Evolutionary conservation across 768 basidiomycete species (phyloP), one percentile per base, ranked within the genome.

Genomic region (Cyathus striatus): DNA sequence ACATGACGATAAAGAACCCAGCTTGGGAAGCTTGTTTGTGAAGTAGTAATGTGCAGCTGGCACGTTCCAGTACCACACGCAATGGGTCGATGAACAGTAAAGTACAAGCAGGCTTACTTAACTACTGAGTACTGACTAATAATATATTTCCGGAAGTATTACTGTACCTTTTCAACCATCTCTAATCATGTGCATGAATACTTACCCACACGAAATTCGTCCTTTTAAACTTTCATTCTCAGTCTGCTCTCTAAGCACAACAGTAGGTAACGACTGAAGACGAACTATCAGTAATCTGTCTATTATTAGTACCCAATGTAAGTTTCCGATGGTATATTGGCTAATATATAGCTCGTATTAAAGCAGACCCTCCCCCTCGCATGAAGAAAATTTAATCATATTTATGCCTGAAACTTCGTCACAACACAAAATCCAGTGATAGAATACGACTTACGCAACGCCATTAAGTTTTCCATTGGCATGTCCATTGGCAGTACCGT

Each of bases 401-500:
- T n/a, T n/a, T n/a, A n/a, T n/a, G n/a, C n/a, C n/a, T n/a, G n/a
- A n/a, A n/a, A n/a, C n/a, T n/a, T 9, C 9, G 9, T 30, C n/a
- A 30, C 9, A 30, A 30, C 9, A 30, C n/a, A n/a, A 30, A 9
- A 30, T 9, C 9, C 9, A 30, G n/a, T 9, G 4, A 25, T 43
- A 41, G 21, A 18, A 30, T 24, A 17, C 38, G 6, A 39, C 58
- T 27, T 51, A 57, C 51, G 39, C 38, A 25, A 18, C 33, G 22
- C 51, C 52, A 41, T 54, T 54, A 24, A 46, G 54, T 24, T 52
- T 51, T 27, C 72, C 68, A 44, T 63, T 65, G 33, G 70, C 70
- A 30, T 66, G 57, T 41, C 76, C 76, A 38, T 75, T 73, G 6
- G 64, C 57, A 41, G 59, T 50, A 24, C 65, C 66, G 59, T 77